Conservation (phyloP, 2,329 filamentous ascomycete genomes). For the Ophiostoma perfectum region DNA sequence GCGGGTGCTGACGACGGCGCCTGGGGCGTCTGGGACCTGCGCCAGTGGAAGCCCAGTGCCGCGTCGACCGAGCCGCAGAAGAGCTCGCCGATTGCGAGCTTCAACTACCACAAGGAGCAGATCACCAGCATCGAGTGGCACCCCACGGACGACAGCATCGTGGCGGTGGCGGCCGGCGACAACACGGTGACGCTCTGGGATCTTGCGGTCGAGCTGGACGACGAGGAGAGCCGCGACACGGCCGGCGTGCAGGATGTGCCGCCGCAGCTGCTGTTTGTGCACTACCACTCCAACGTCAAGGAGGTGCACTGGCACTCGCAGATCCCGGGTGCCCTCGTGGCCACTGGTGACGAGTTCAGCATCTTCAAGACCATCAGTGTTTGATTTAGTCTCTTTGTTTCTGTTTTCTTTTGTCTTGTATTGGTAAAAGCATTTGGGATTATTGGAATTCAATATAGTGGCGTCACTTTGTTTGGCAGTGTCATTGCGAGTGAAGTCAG, state of each 20-base stretch:
- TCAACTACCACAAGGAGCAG: conserved; percentile 93
- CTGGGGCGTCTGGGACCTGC: conserved; percentile 94
- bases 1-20: conserved; percentile 89
- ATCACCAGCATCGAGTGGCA: conserved; percentile 97
- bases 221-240: conserved; percentile 90
- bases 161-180: conserved; percentile 86
- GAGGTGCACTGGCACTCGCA: conserved; percentile 97
- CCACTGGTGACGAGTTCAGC: conserved; percentile 85
- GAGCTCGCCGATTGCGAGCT: conserved; percentile 81
- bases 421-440: conserved; percentile 12
- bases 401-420: conserved; percentile 1
- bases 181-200: conserved; percentile 96
- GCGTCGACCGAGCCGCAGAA: conserved; percentile 35
- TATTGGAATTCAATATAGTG: conserved; percentile 9
- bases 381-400: conserved; percentile 33
- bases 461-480: neutral
- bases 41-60: conserved; percentile 75
- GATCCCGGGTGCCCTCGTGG: conserved; percentile 83
- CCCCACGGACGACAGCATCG: conserved; percentile 91
- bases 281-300: conserved; percentile 92
- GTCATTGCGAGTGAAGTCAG: neutral
- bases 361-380: conserved; percentile 81
- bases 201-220: conserved; percentile 90
- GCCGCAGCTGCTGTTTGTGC: conserved; percentile 90
- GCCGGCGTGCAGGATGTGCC: conserved; percentile 85